A percentile compares a stretch with the other conserved stretches of the same genome.
These are phyloP conservation scores for Huntiella abstrusa DNA, from an alignment of 2,329 filamentous ascomycete genomes.

Conservation along the genomic window DNA sequence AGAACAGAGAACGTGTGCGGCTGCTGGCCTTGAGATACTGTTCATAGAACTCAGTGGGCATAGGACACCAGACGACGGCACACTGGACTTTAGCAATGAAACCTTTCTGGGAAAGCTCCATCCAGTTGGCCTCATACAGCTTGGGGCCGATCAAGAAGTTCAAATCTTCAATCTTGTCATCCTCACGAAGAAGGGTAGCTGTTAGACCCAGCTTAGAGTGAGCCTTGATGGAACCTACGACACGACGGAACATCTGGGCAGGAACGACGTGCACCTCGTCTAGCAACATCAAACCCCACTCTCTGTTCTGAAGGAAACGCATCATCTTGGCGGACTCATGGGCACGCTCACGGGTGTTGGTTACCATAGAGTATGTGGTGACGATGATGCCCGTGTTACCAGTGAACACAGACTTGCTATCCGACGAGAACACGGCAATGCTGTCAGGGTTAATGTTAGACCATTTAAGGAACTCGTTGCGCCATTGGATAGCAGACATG, in stretches of 20 bases:
- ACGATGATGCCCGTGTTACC: slow-evolving; percentile 91
- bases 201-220: slow-evolving; percentile 92
- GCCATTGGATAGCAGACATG: slow-evolving; percentile 96
- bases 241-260: slow-evolving; percentile 86
- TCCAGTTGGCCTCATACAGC: slow-evolving; percentile 97
- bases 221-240: slow-evolving; percentile 81
- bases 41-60: slow-evolving; percentile 96
- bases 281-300: slow-evolving; percentile 94
- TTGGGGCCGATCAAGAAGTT: slow-evolving; percentile 97
- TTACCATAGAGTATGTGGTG: slow-evolving; percentile 98
- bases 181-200: slow-evolving; percentile 82
- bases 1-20: slow-evolving; percentile 37
- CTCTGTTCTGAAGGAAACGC: slow-evolving; percentile 71
- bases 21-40: slow-evolving; percentile 63
- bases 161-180: slow-evolving; percentile 93
- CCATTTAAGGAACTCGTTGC: slow-evolving; percentile 93
- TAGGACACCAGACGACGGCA: slow-evolving; percentile 96
- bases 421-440: slow-evolving; percentile 86
- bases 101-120: slow-evolving; percentile 90
- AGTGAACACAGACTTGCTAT: slow-evolving; percentile 71
- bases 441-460: slow-evolving; percentile 86
- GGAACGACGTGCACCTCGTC: slow-evolving; percentile 98
- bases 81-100: slow-evolving; percentile 96
- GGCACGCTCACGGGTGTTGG: slow-evolving; percentile 66
- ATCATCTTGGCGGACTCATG: slow-evolving; percentile 96